Base-by-base conservation (phyloP, 345 rosid species). In the Limnanthes douglasii region DNA sequence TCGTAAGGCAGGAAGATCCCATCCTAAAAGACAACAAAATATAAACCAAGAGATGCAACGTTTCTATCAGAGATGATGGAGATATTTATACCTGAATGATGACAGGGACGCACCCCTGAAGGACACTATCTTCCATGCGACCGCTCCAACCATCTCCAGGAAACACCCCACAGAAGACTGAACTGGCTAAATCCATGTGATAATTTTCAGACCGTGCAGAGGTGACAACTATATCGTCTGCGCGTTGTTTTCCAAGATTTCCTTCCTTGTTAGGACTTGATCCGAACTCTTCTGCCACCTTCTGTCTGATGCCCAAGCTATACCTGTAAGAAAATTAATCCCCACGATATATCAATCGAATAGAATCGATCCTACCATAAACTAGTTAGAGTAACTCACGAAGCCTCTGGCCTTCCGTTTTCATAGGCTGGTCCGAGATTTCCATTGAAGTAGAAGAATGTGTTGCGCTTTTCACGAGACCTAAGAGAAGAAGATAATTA, bases 91-190 rank as follows among this genome's bases (percentile, higher is more conserved):
- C 97, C 95, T 90, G 95, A 66, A 90, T 77, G 57, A 79, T 60
- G 23, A 90, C 95, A 15, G 98, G 95, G 49, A 90, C 76, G 60
- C 98, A 84, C 22, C 98, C 98, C 48, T 90, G 98, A 65, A 84
- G 61, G 56, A 84, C 35, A 39, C 98, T 84, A 56, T 84, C 98
- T 77, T 90, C 98, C 94, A 84, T 79, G 8, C 95, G 86, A 37
- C 98, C 95, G 68, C 98, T 90, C 98, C 95, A 90, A 35, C 98
- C 98, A 69, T 90, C 98, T 54, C 98, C 98, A 35, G 98, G 98
- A 49, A 90, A 51, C 5, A 70, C 98, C 19, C 95, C 98, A 41
- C 98, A 84, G 50, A 90, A 90, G 45, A 75, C 23, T 41, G 98
- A 90, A 56, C 57, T 69, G 15, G 95, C 84, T 48, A 90, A 50